Conservation (phyloP, 164 flowering plant genomes). For the Annona squamosa region DNA sequence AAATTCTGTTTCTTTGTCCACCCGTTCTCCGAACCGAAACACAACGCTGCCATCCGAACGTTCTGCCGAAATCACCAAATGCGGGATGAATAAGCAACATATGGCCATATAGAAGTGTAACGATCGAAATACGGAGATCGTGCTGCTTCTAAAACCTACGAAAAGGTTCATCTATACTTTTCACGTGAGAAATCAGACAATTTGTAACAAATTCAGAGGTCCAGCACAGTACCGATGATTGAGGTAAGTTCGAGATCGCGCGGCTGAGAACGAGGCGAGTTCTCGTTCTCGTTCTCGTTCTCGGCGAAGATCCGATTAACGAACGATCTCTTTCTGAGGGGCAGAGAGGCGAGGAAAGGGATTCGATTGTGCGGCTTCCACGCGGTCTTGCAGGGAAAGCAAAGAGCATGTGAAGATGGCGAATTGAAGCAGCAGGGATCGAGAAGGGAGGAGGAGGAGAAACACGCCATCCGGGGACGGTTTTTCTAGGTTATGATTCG, state of each 20-base stretch:
- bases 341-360: background rate
- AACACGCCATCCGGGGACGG: slow-evolving; percentile 1
- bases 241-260: slow-evolving; percentile 2
- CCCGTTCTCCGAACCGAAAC: slow-evolving; percentile 6
- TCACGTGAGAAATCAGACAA: background rate
- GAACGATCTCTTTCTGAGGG: background rate
- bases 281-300: background rate
- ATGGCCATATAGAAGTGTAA: background rate
- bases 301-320: background rate
- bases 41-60: slow-evolving; percentile 11
- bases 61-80: slow-evolving; percentile 11
- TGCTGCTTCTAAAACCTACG: background rate
- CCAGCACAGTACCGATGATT: slow-evolving; percentile 4
- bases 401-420: background rate
- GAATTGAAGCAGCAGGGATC: slow-evolving; percentile 5
- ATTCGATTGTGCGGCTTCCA: background rate
- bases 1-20: background rate
- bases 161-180: background rate
- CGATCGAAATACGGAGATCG: background rate
- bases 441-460: slow-evolving; percentile 1
- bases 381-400: background rate
- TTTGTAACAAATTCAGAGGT: background rate
- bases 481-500: background rate
- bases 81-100: slow-evolving; percentile 6
- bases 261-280: background rate